A percentile compares a stretch with the other conserved stretches of the same genome.
These are phyloP conservation scores for Chromera velia DNA, from an alignment of 73 alveolate genomes.

Conservation along the genomic window DNA sequence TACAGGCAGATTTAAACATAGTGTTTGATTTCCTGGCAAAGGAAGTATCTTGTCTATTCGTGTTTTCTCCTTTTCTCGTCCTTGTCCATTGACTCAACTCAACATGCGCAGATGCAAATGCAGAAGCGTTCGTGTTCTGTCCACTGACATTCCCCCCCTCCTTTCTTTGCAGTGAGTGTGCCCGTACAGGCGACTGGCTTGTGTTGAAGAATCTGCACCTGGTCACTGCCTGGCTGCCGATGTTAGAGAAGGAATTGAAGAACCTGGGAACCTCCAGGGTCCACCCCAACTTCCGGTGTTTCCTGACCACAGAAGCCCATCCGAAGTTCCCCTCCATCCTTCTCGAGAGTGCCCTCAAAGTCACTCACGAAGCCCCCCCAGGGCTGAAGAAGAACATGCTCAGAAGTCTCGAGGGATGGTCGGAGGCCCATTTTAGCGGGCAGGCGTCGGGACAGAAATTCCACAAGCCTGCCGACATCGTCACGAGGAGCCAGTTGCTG, in stretches of 20 bases:
- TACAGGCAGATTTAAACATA: too few species aligned
- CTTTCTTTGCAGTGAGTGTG: constrained; percentile 75
- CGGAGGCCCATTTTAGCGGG: not conserved
- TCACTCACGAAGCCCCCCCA: constrained; percentile 99
- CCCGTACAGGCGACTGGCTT: constrained; percentile 97
- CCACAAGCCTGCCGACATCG: constrained; percentile 55
- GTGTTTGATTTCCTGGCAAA: too few species aligned
- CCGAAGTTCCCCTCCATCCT: constrained; percentile 95
- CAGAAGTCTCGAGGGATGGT: constrained; percentile 69
- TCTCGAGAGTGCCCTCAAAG: constrained; percentile 87
- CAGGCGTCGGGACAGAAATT: not conserved
- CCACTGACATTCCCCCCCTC: too few species aligned
- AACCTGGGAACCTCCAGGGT: constrained; percentile 59
- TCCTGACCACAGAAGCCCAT: constrained; percentile 99
- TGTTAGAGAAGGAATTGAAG: constrained; percentile 92
- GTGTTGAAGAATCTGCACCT: constrained; percentile 95
- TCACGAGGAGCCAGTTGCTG: constrained; percentile 78
- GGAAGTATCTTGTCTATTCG: too few species aligned
- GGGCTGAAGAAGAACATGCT: constrained; percentile 96
- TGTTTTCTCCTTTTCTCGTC: too few species aligned
- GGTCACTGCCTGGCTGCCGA: constrained; percentile 96
- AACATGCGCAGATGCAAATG: too few species aligned
- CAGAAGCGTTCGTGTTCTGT: not conserved
- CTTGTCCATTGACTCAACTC: too few species aligned
- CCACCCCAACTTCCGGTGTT: constrained; percentile 90